Base-by-base conservation (phyloP, 768 basidiomycete genomes). In the Amanita fuliginea region DNA sequence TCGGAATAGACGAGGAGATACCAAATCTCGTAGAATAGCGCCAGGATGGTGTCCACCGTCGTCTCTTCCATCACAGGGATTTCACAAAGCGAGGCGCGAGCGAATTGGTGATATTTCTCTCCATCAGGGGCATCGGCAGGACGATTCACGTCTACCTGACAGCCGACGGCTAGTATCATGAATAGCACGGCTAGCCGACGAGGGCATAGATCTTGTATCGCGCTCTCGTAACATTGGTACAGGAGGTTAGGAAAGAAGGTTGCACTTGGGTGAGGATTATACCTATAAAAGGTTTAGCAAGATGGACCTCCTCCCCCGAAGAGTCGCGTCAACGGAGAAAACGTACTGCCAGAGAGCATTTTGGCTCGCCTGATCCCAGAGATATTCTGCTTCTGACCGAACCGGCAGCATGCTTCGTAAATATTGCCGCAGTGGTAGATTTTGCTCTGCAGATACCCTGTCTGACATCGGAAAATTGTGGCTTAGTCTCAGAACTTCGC, bases 161-260 rank as follows among this genome's bases (percentile, higher is more conserved):
- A 76, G 24, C 82, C 83, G 33, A 85, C 77, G 22, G 83, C 79
- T 51, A 85, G 68, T 53, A 86, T 79, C 72, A 85, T 81, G 57
- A 79, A 73, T 52, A 84, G 68, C 22, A 85, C 71, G 9, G 80
- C 76, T 3, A 85, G 70, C 30, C 81, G 71, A 46, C 82, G 74
- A 19, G 83, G 77, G 54, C 76, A 78, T 42, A 83, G 69, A 35
- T 76, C 73, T 47, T 69, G 58, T 26, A 71, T 62, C 35, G 76
- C 67, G 18, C 71, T 71, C 16, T 70, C 72, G 64, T 83, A 85
- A 42, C 80, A 76, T 60, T 81, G 80, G 54, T 82, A 77, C 2
- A 77, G 67, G 44, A 83, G 70, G 58, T 80, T 82, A 34, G 77
- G 77, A 55, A 81, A 75, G 65, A 80, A 81, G 0, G 77, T 78